Conservation (phyloP, 192 early-diverging fungal genomes). For the Physocladia obscura region DNA sequence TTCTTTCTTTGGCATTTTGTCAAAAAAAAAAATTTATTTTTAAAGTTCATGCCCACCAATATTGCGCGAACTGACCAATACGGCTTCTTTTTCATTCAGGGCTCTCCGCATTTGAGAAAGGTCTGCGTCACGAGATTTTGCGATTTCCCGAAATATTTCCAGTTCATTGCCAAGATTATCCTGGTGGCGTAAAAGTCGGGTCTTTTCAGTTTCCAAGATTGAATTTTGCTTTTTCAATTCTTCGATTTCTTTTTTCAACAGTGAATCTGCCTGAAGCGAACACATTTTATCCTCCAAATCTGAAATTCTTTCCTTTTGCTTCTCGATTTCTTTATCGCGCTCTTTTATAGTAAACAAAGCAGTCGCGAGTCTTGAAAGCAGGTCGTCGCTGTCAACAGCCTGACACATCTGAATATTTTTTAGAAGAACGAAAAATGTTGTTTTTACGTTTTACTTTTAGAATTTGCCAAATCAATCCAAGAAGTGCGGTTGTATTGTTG, state of each 20-base stretch:
- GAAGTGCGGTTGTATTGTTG: conserved; percentile 2
- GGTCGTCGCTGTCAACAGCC: conserved; percentile 10
- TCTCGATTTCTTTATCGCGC: neutral
- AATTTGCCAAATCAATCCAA: conserved; percentile 18
- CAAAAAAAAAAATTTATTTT: neutral
- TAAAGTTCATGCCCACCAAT: too few relatives aligned
- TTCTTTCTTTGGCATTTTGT: neutral
- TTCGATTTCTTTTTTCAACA: neutral
- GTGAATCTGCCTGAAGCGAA: too few relatives aligned
- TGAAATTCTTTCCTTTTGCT: neutral
- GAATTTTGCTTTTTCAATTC: neutral
- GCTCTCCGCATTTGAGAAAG: too few relatives aligned
- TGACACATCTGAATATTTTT: conserved; percentile 17
- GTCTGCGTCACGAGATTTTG: too few relatives aligned
- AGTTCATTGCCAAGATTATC: neutral
- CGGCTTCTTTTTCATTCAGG: too few relatives aligned
- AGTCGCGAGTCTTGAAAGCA: neutral
- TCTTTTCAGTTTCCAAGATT: neutral
- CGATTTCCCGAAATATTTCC: too few relatives aligned
- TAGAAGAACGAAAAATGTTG: neutral
- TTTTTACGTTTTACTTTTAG: neutral
- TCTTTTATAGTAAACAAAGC: neutral
- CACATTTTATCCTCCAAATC: neutral
- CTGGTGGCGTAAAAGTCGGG: neutral
- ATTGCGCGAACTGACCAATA: too few relatives aligned